phyloP scores from a whole-genome alignment of 1,139 yeast genomes.

The Lodderomyces orthopsilosis region DNA sequence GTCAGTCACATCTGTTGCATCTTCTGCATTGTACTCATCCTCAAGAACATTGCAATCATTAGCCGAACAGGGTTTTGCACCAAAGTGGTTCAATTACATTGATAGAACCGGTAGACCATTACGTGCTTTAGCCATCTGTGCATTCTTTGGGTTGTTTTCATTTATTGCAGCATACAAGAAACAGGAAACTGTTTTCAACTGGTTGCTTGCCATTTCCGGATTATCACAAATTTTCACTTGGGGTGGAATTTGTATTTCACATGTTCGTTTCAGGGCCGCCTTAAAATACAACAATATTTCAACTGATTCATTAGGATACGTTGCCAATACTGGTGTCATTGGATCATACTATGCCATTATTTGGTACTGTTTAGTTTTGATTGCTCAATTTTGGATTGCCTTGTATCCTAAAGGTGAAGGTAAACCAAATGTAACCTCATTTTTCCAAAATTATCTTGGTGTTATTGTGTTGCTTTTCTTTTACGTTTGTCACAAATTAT shows the following conservation, averaged over 20 bases:
- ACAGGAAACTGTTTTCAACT: constrained; percentile 41
- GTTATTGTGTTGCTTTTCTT: constrained; percentile 33
- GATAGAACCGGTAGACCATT: constrained; percentile 46
- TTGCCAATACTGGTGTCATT: constrained; percentile 38
- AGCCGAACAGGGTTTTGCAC: constrained; percentile 44
- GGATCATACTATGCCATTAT: constrained; percentile 39
- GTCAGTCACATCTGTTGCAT: constrained; percentile 46
- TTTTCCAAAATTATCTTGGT: constrained; percentile 39
- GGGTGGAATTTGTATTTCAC: constrained; percentile 42
- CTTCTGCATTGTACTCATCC: constrained; percentile 43
- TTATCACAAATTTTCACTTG: constrained; percentile 43
- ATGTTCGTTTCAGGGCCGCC: constrained; percentile 42
- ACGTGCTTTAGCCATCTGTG: constrained; percentile 33
- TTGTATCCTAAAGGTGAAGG: constrained; percentile 34
- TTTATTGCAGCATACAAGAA: constrained; percentile 40
- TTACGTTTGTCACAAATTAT: constrained; percentile 36
- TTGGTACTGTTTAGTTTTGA: constrained; percentile 34
- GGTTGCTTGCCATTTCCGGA: constrained; percentile 46
- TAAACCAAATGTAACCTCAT: constrained; percentile 28
- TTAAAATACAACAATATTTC: constrained; percentile 36
- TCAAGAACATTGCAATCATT: constrained; percentile 45
- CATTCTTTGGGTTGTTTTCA: constrained; percentile 30
- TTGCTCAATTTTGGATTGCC: constrained; percentile 45
- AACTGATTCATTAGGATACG: constrained; percentile 36
- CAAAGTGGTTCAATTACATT: constrained; percentile 38